A percentile compares a stretch with the other conserved stretches of the same genome.
Evolutionary conservation across 225 moss, liverwort and hornwort species (phyloP).

Genomic region (Rhytidiadelphus loreus): DNA sequence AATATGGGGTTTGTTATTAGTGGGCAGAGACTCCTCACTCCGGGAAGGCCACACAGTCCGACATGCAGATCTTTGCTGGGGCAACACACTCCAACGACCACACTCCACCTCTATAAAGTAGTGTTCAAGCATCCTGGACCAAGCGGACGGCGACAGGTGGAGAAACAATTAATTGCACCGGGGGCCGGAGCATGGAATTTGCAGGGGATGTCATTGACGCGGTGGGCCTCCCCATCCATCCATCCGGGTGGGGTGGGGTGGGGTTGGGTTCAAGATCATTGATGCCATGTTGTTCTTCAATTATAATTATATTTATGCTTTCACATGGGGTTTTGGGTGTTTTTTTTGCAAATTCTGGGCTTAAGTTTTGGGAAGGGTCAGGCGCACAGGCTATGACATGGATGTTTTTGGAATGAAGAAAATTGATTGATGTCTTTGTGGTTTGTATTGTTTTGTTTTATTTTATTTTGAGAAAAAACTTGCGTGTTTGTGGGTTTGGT

Average conservation of each 20-base stretch:
- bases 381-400: neutral
- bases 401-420: neutral
- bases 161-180: too few relatives aligned
- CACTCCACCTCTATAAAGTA: neutral
- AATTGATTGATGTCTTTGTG: neutral
- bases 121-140: accelerated
- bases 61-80: neutral
- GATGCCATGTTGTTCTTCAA: neutral
- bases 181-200: neutral
- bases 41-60: neutral
- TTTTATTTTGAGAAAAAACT: neutral
- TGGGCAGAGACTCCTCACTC: too few relatives aligned
- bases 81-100: neutral
- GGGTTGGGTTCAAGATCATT: neutral
- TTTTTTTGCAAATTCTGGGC: neutral
- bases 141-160: neutral
- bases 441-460: too few relatives aligned
- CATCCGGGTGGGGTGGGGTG: neutral
- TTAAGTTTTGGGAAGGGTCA: too few relatives aligned
- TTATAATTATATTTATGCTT: too few relatives aligned
- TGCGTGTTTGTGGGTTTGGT: neutral
- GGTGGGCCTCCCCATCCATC: too few relatives aligned
- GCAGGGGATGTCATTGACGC: neutral
- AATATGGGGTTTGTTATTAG: too few relatives aligned
- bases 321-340: too few relatives aligned